These are phyloP conservation scores for Trichosporon coremiiforme DNA, from an alignment of 1,284 basidiomycete species.

Conservation along the genomic window DNA sequence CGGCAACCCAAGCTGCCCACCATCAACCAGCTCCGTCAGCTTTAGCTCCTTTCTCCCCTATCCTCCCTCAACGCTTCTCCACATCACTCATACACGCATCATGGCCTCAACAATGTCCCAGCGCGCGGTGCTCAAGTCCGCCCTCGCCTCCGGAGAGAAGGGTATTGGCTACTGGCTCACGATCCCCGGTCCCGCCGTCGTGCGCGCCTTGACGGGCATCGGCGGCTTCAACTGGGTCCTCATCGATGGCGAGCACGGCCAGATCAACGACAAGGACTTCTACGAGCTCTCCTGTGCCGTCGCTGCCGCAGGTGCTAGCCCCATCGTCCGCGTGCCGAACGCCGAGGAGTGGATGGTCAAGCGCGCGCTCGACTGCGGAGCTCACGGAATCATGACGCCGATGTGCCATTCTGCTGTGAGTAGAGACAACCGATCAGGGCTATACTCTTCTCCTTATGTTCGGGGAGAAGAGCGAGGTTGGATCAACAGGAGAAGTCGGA, in stretches of 20 bases:
- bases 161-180: conserved; percentile 74
- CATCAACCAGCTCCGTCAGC: not conserved
- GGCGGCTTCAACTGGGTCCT: conserved; percentile 44
- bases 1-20: not conserved
- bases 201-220: conserved; percentile 39
- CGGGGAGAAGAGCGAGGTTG: too few species aligned
- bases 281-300: conserved; percentile 40
- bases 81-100: not conserved
- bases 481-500: not conserved
- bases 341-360: conserved; percentile 48
- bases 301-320: conserved; percentile 35
- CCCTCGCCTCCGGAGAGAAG: conserved; percentile 61
- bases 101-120: conserved; percentile 20
- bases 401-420: conserved; percentile 40
- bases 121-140: conserved; percentile 55
- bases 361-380: conserved; percentile 52
- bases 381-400: conserved; percentile 43
- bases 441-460: too few species aligned
- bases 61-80: not conserved
- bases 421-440: not conserved
- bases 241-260: conserved; percentile 41
- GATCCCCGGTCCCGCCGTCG: conserved; percentile 37
- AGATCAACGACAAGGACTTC: conserved; percentile 35
- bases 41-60: not conserved
- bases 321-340: conserved; percentile 50